Evolutionary conservation across 1,139 yeast species (phyloP).

Genomic region (Saccharomyces uvarum): DNA sequence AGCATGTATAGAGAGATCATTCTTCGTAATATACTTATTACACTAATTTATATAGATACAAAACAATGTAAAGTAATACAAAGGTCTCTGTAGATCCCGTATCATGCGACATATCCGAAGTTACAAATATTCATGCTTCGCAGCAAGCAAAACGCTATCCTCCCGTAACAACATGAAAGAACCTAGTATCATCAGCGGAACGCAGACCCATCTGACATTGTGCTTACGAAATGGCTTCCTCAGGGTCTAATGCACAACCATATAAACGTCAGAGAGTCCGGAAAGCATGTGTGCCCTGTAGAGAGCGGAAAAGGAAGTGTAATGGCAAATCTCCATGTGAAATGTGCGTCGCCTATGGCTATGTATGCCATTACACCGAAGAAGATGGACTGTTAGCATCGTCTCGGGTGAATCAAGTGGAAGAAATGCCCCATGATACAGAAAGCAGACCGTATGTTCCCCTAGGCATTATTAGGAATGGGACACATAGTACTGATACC

Average conservation of each 20-base stretch:
- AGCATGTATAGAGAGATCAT: not conserved
- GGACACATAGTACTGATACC: not conserved
- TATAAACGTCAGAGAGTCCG: constrained; percentile 8
- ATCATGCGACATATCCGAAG: not conserved
- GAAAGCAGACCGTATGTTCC: not conserved
- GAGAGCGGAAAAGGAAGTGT: constrained; percentile 12
- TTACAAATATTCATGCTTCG: not conserved
- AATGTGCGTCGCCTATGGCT: constrained; percentile 9
- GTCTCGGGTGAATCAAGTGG: not conserved
- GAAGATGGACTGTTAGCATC: not conserved
- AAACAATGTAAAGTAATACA: not conserved
- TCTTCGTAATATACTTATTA: not conserved
- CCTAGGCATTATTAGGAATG: not conserved
- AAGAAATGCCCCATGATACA: not conserved
- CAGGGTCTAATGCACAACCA: not conserved
- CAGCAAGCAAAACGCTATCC: not conserved
- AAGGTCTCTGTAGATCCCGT: not conserved
- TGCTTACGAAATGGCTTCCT: not conserved
- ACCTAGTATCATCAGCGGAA: not conserved
- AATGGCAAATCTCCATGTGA: constrained; percentile 13
- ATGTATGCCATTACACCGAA: constrained; percentile 7
- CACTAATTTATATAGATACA: not conserved
- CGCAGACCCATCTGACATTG: not conserved
- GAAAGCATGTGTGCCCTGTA: constrained; percentile 13
- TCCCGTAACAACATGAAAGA: not conserved